phyloP scores from a whole-genome alignment of 2,329 filamentous ascomycete species.

The Diaporthe sp. region DNA sequence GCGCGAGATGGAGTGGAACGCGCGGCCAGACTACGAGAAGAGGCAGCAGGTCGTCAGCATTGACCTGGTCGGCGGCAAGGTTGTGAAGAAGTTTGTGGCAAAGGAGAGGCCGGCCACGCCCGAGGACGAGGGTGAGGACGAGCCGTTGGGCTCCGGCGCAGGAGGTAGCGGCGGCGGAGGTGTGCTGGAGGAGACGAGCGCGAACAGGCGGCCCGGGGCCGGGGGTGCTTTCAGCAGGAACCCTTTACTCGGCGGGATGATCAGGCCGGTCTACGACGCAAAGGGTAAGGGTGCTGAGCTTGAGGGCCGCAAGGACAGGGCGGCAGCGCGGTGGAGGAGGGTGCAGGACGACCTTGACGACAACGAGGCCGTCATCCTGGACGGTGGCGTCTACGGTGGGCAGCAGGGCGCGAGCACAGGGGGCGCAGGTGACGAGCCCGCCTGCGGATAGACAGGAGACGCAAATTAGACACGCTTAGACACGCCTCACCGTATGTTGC shows the following conservation, averaged over 20 bases:
- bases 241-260: conserved; percentile 74
- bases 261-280: conserved; percentile 72
- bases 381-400: conserved; percentile 67
- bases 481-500: not conserved
- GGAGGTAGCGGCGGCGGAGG: conserved; percentile 49
- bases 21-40: conserved; percentile 90
- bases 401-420: conserved; percentile 38
- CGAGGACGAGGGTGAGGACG: conserved; percentile 55
- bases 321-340: conserved; percentile 65
- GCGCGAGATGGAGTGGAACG: conserved; percentile 89
- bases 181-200: conserved; percentile 52
- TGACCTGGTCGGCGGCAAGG: conserved; percentile 82
- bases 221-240: conserved; percentile 78
- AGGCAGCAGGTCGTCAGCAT: conserved; percentile 86
- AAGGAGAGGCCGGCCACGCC: conserved; percentile 71
- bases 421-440: conserved; percentile 54
- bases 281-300: conserved; percentile 65
- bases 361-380: conserved; percentile 71
- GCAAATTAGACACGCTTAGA: not conserved
- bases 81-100: conserved; percentile 79
- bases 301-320: conserved; percentile 59
- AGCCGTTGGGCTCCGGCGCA: conserved; percentile 42
- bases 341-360: conserved; percentile 73
- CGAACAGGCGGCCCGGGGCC: conserved; percentile 51
- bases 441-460: conserved; percentile 51